A percentile compares a stretch with the other conserved stretches of the same genome.
These are phyloP conservation scores for Fusarium temperatum DNA, from an alignment of 2,329 filamentous ascomycete species.

Conservation along the genomic window DNA sequence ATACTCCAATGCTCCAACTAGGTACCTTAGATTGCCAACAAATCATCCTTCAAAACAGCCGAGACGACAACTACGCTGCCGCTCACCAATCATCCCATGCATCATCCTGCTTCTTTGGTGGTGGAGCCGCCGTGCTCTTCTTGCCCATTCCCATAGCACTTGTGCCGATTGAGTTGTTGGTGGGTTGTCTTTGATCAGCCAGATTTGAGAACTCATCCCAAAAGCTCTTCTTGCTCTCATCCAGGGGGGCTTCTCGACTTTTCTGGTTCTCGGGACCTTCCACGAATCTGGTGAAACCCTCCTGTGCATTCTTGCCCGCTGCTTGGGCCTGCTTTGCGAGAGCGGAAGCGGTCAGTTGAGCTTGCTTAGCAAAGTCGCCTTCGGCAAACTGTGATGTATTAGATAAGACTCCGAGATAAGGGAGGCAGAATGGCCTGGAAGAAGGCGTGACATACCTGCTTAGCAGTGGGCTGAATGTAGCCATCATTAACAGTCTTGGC, in stretches of 20 bases:
- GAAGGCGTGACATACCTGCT: conserved; percentile 68
- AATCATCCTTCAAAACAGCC: not conserved
- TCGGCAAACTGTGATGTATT: conserved; percentile 72
- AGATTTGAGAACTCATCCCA: conserved; percentile 89
- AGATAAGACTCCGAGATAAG: conserved; percentile 28
- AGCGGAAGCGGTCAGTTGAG: conserved; percentile 69
- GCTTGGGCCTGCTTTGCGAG: conserved; percentile 72
- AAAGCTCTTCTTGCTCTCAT: conserved; percentile 80
- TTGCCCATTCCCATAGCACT: conserved; percentile 67
- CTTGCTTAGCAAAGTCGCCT: conserved; percentile 77
- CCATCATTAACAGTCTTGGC: conserved; percentile 91
- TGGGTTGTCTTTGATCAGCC: conserved; percentile 63
- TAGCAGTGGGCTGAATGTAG: conserved; percentile 92
- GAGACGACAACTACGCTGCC: not conserved
- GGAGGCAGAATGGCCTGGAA: not conserved
- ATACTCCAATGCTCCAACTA: conserved; percentile 44
- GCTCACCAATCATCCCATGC: conserved; percentile 72
- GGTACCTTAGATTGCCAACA: conserved; percentile 26
- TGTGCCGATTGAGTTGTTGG: conserved; percentile 64
- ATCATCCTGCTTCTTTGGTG: conserved; percentile 58
- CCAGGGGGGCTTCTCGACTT: conserved; percentile 53
- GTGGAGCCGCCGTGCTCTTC: conserved; percentile 44
- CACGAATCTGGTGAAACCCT: conserved; percentile 86
- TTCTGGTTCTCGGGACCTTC: conserved; percentile 69
- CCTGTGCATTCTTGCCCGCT: conserved; percentile 78